Percentiles rank a stretch among this genome's conserved stretches.
These are phyloP conservation scores for Aspergillus bridgeri DNA, from an alignment of 495 filamentous ascomycete genomes.

Conservation along the genomic window DNA sequence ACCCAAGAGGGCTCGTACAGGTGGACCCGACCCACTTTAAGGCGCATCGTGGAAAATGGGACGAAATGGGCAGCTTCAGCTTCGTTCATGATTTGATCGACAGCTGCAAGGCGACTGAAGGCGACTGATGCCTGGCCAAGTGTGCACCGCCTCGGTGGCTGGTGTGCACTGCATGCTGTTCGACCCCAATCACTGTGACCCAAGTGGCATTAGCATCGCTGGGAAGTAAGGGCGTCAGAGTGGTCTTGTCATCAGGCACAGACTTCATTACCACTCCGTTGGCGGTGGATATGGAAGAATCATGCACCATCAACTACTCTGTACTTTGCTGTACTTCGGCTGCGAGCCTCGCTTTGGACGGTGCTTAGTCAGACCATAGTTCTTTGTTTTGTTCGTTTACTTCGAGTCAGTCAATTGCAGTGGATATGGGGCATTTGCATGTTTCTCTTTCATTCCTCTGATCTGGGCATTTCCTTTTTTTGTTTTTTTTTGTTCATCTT, in stretches of 20 bases:
- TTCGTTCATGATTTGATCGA: too few species aligned
- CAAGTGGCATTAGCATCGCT: neutral
- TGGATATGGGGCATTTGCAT: neutral
- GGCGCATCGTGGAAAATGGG: slow-evolving; percentile 4
- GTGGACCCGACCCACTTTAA: slow-evolving; percentile 1
- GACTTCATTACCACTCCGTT: too few species aligned
- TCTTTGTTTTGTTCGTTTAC: neutral
- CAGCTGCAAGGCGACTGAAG: too few species aligned
- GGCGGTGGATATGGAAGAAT: too few species aligned
- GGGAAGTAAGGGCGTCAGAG: neutral
- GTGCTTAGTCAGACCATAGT: neutral
- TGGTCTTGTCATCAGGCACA: neutral
- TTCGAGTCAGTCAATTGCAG: neutral
- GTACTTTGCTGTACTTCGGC: slow-evolving; percentile 1
- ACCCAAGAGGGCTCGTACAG: neutral
- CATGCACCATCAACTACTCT: too few species aligned
- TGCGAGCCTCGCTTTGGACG: slow-evolving; percentile 13
- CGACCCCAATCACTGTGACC: slow-evolving; percentile 2
- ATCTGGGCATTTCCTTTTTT: neutral
- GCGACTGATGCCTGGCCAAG: slow-evolving; percentile 3
- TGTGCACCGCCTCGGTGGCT: slow-evolving; percentile 33
- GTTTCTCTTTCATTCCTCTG: neutral
- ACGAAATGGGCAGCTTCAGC: too few species aligned
- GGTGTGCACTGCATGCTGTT: slow-evolving; percentile 8
- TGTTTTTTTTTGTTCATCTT: neutral